Evolutionary conservation across 352 stramenopile species (phyloP), one percentile per base, ranked within the genome.

Genomic region (Phytophthora tubulina): DNA sequence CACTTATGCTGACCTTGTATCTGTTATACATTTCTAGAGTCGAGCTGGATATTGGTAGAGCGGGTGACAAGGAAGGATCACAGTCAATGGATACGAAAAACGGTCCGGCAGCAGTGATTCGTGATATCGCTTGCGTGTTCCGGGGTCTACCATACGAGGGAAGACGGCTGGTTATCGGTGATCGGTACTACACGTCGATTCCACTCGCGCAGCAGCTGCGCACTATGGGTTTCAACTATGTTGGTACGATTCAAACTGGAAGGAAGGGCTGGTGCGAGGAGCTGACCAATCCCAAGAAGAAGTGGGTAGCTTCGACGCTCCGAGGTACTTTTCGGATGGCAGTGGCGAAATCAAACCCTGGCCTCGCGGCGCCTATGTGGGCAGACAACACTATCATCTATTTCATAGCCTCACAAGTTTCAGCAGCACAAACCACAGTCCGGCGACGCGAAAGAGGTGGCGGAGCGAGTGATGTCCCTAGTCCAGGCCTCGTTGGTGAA

Each of bases 331-430:
- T 27, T 27, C 21, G 21, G 21, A 2, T 27, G 21, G 21, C 1
- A 27, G 21, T 27, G 21, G 21, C 21, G 21, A 27, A 27, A 27
- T 27, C 21, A 27, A 27, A 27, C 21, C 21, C 21, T 27, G 21
- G 21, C 1, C 21, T 27, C 21, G 21, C 2, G 21, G 21, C 21
- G 21, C 21, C 21, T 27, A 60, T 49, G 52, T 60, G 52, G 52
- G 21, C 36, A 10, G 36, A 60, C 38, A 60, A 49, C 11, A 49
- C 36, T 2, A 60, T 60, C 17, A 36, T 60, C 2, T 50, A 60
- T 11, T 48, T 60, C 21, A 9, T 60, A 9, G 52, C 38, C 0
- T 49, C 52, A 15, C 36, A 60, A 9, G 52, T 60, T 3, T 30
- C 2, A 14, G 52, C 52, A 15, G 3, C 10, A 14, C 1, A 17